phyloP scores from a whole-genome alignment of 805 yeast genomes.

The Suhomyces canberraensis region DNA sequence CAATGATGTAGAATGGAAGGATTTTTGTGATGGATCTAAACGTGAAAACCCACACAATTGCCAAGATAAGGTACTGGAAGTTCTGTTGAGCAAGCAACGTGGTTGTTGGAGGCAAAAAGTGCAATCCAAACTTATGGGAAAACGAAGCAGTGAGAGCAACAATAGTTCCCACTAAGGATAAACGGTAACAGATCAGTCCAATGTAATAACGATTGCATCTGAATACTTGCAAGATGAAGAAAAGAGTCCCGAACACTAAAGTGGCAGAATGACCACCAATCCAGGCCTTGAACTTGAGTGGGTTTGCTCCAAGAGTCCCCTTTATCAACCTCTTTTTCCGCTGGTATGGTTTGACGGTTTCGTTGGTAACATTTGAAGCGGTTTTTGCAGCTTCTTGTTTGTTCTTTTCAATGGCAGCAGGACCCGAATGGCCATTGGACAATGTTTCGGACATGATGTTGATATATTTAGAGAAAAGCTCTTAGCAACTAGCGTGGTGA shows the following conservation, averaged over 20 bases:
- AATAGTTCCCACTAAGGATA: slow-evolving; percentile 55
- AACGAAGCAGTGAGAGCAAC: slow-evolving; percentile 51
- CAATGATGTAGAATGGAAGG: slow-evolving; percentile 54
- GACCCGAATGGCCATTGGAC: slow-evolving; percentile 1
- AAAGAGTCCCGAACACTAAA: slow-evolving; percentile 43
- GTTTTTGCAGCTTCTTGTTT: background rate
- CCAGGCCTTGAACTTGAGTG: slow-evolving; percentile 51
- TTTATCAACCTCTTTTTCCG: slow-evolving; percentile 28
- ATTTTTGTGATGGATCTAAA: slow-evolving; percentile 65
- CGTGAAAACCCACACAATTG: slow-evolving; percentile 58
- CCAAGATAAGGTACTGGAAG: slow-evolving; percentile 63
- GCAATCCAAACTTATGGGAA: slow-evolving; percentile 56
- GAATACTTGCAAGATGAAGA: slow-evolving; percentile 35
- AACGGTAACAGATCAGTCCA: slow-evolving; percentile 52
- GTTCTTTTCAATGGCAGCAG: background rate
- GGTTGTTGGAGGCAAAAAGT: slow-evolving; percentile 55
- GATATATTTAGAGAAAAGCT: no score
- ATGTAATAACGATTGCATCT: slow-evolving; percentile 39
- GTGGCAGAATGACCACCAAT: slow-evolving; percentile 51
- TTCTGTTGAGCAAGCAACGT: slow-evolving; percentile 70
- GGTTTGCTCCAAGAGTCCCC: slow-evolving; percentile 27
- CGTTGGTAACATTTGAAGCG: slow-evolving; percentile 9
- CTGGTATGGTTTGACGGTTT: slow-evolving; percentile 11
- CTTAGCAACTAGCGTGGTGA: background rate
- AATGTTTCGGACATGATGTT: slow-evolving; percentile 1